Base-by-base conservation (phyloP, 2,329 filamentous ascomycete genomes). In the Herpotrichia juniperi region DNA sequence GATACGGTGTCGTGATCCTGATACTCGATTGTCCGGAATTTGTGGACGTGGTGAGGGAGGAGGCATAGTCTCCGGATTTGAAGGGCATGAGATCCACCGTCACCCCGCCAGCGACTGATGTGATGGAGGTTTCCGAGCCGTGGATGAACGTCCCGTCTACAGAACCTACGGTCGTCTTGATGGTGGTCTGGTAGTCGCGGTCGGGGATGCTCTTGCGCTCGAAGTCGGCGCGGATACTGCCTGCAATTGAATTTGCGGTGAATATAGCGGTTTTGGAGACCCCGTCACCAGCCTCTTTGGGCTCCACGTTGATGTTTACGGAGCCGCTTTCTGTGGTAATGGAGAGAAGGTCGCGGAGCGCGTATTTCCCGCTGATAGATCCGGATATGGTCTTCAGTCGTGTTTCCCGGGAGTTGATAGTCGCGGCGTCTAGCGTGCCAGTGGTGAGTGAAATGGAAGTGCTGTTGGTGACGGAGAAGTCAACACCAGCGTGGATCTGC, bases 251-350 rank as follows among this genome's bases (percentile, higher is more conserved):
- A 11, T 59, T 59, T 2, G 71, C 69, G 8, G 49, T 52, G 60
- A 79, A 76, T 11, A 72, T 54, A 1, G 77, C 77, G 1, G 75
- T 64, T 8, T 56, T 45, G 0, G 71, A 60, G 7, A 57, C 50
- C 1, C 61, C 63, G 24, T 61, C 35, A 21, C 62, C 67, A 1
- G 64, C 71, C 19, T 68, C 55, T 46, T 74, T 67, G 6, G 77
- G 76, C 30, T 72, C 64, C 25, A 79, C 64, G 28, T 72, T 61
- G 37, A 77, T 64, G 46, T 72, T 67, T 11, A 80, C 71, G 3
- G 66, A 71, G 16, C 78, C 78, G n/a, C 71, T 73, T 21, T 64
- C 68, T 1, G 75, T 77, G 2, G 62, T 68, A 28, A 80, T 64
- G 16, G 63, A 69, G 8, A 80, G 62, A 7, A 76, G 59, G 47